Conservation (phyloP, 2,329 filamentous ascomycete species). For the Exophiala viscosa region DNA sequence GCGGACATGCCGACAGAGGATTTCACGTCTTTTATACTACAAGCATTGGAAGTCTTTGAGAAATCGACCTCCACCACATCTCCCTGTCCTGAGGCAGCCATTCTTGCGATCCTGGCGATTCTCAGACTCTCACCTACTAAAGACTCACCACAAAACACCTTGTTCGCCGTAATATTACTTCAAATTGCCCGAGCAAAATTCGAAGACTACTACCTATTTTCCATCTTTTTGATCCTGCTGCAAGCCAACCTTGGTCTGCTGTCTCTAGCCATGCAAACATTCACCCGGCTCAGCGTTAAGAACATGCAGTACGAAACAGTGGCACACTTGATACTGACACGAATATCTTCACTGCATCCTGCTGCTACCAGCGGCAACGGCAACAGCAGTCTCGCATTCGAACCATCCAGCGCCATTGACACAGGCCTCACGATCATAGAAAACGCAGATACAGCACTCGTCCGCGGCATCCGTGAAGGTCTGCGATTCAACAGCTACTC, state of each 20-base stretch:
- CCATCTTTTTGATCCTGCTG: slow-evolving; percentile 43
- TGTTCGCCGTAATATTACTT: slow-evolving; percentile 22
- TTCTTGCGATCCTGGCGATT: slow-evolving; percentile 23
- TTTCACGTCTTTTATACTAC: slow-evolving; percentile 13
- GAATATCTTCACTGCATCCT: slow-evolving; percentile 47
- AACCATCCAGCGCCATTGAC: slow-evolving; percentile 40
- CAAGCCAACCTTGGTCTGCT: slow-evolving; percentile 43
- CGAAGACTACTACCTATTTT: slow-evolving; percentile 45
- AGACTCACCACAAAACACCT: not conserved
- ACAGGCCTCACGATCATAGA: slow-evolving; percentile 42
- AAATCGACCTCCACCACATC: slow-evolving; percentile 3
- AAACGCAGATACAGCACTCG: slow-evolving; percentile 37
- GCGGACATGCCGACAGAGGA: not conserved
- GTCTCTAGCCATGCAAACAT: slow-evolving; percentile 45
- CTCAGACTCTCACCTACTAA: slow-evolving; percentile 8
- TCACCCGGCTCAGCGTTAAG: slow-evolving; percentile 46
- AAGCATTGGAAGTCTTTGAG: slow-evolving; percentile 16
- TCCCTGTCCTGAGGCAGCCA: slow-evolving; percentile 20
- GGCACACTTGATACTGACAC: slow-evolving; percentile 46
- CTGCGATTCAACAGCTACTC: slow-evolving; percentile 42
- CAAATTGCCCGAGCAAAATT: slow-evolving; percentile 33
- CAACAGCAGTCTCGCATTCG: slow-evolving; percentile 26
- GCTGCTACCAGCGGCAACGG: slow-evolving; percentile 39
- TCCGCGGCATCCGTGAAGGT: slow-evolving; percentile 36
- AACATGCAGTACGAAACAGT: slow-evolving; percentile 49